These are phyloP conservation scores for Leccinum cinnamomeum DNA, from an alignment of 1,284 basidiomycete genomes.

Conservation along the genomic window DNA sequence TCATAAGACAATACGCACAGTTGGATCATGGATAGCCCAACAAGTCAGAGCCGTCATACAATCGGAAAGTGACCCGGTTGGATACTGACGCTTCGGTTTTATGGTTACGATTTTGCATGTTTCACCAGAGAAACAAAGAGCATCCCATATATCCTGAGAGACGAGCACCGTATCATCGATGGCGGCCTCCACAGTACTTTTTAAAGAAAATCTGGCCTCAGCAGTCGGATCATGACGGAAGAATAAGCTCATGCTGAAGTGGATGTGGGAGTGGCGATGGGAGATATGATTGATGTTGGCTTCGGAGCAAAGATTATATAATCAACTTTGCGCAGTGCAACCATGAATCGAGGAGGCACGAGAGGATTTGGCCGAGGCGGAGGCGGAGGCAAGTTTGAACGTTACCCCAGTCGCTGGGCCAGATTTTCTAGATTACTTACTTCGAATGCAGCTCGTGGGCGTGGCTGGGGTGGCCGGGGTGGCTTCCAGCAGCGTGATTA, in stretches of 20 bases:
- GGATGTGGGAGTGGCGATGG: neutral
- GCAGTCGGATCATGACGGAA: constrained; percentile 25
- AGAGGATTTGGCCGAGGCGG: constrained; percentile 49
- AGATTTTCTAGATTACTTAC: constrained; percentile 10
- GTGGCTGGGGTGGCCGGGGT: constrained; percentile 44
- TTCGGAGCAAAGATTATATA: constrained; percentile 15
- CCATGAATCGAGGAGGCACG: constrained; percentile 50
- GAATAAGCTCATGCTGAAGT: constrained; percentile 33
- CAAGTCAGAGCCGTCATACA: constrained; percentile 22
- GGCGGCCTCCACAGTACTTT: neutral
- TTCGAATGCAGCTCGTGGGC: constrained; percentile 42
- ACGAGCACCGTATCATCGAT: constrained; percentile 29
- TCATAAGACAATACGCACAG: constrained; percentile 20
- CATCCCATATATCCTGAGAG: constrained; percentile 35
- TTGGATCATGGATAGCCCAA: constrained; percentile 30
- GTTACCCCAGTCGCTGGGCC: neutral
- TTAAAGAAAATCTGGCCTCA: constrained; percentile 28
- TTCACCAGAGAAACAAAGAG: constrained; percentile 24
- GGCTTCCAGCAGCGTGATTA: constrained; percentile 71
- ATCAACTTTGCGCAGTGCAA: constrained; percentile 8
- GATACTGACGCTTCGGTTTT: constrained; percentile 26
- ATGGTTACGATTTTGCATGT: constrained; percentile 21
- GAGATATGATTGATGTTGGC: neutral
- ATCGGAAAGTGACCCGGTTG: constrained; percentile 7
- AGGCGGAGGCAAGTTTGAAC: constrained; percentile 38